Evolutionary conservation across 169 alveolate species (phyloP), one percentile per base, ranked within the genome.

Genomic region (Besnoitia besnoiti): DNA sequence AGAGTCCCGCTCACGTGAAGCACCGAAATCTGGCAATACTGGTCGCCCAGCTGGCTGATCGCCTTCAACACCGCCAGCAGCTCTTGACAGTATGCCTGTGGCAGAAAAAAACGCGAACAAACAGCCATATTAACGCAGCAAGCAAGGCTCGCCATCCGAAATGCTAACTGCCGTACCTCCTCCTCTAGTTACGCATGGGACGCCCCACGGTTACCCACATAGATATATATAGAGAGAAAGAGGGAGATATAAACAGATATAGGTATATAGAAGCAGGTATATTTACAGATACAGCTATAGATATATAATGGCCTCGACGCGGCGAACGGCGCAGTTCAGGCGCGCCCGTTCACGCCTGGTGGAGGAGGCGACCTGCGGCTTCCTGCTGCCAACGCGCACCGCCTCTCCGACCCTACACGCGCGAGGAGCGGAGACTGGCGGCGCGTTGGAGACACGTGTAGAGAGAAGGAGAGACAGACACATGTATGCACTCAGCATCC

Each of bases 1-100:
- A 77, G 37, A 37, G 87, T 77, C 10, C 87, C 87, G 4, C 87
- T 39, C 40, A 77, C 87, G 40, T 77, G 87, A 51, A 77, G 33
- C 40, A 77, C 87, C 5, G 59, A 37, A 39, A 77, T 39, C 14
- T 0, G 40, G 87, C 87, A 77, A 16, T 55, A 37, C 37, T 30
- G 33, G 33, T 35, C 59, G 33, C 87, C 87, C 21, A 77, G 59
- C 55, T 37, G n/a, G 37, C 44, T 30, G 10, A 77, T 77, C 59
- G 61, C 87, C 40, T 42, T 37, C 39, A 77, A 37, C n/a, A 77
- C 87, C 7, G 87, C 87, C 0, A 77, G 87, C 12, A 77, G 87
- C 40, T 77, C 87, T 77, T 77, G 87, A 8, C 59, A 40, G 35
- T 42, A 77, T 8, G 82, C 82, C 82, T 73, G 46, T 0, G 1